phyloP scores from a whole-genome alignment of 768 basidiomycete species.

The Pulveroboletus sp. region DNA sequence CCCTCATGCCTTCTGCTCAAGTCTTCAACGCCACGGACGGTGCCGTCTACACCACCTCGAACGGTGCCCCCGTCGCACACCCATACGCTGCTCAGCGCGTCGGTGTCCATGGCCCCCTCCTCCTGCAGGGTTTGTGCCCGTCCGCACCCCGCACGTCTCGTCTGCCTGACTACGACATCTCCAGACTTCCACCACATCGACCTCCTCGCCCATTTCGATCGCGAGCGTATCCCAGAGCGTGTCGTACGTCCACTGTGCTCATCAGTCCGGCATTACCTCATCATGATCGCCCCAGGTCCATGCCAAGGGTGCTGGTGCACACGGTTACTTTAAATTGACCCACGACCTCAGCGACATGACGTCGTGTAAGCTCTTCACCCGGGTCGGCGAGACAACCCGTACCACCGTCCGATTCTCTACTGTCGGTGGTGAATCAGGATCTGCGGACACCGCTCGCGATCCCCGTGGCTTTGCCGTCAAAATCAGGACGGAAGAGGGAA shows the following conservation, averaged over 20 bases:
- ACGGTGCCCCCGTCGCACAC: constrained; percentile 68
- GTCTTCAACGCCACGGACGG: constrained; percentile 50
- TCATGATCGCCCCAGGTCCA: constrained; percentile 55
- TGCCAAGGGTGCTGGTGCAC: constrained; percentile 89
- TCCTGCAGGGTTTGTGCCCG: constrained; percentile 68
- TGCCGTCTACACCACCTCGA: constrained; percentile 79
- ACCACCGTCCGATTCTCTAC: constrained; percentile 89
- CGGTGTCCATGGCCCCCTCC: constrained; percentile 73
- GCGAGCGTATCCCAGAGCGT: constrained; percentile 95
- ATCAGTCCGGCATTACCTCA: constrained; percentile 14
- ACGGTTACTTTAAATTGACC: constrained; percentile 90
- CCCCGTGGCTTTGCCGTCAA: constrained; percentile 91
- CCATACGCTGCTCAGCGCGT: constrained; percentile 79
- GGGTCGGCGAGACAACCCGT: constrained; percentile 62
- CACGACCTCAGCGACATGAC: constrained; percentile 82
- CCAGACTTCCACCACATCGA: constrained; percentile 87
- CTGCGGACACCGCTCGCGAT: constrained; percentile 89
- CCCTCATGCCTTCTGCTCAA: constrained; percentile 54
- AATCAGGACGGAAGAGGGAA: constrained; percentile 86
- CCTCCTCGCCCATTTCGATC: constrained; percentile 86
- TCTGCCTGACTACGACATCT: constrained; percentile 12
- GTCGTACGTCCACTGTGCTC: constrained; percentile 47
- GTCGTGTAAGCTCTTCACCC: constrained; percentile 60
- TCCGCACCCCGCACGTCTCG: not conserved
- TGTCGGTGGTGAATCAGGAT: constrained; percentile 84